Base-by-base conservation (phyloP, 2,329 filamentous ascomycete genomes). In the Calonectria henricotiae region DNA sequence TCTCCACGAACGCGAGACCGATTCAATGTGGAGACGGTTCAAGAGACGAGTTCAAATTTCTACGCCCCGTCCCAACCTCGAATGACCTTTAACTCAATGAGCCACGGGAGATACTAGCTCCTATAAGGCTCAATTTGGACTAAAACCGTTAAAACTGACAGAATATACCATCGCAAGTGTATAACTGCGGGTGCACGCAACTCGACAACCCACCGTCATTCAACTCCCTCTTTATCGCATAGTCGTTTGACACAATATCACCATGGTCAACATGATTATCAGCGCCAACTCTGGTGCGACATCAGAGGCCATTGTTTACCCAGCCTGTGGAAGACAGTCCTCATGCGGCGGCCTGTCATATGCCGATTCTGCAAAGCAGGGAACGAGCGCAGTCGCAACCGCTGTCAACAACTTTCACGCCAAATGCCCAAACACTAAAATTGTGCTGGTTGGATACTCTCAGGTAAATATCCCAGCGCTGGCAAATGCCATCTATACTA, bases 381-480 rank as follows among this genome's bases (percentile, higher is more conserved):
- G 91, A 44, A 90, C 89, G 5, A 77, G 82, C 8, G 89, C 90
- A 12, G 90, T 91, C 4, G 86, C 89, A 2, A 86, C 81, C 43
- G 89, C 88, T 8, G 89, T 92, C 2, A 92, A 89, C 55, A 80
- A 82, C 32, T 90, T 89, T 77, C 87, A 91, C 76, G 79, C 83
- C 32, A 81, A 83, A 66, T 92, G 90, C 75, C 90, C 90, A 0
- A 78, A 82, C 67, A 87, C 89, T 5, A 83, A 90, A 77, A 83
- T 92, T 30, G 87, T 91, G 1, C 79, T 91, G 11, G 85, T 91
- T 23, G 90, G 90, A 4, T 92, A 91, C 80, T 90, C 88, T 1
- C 89, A 90, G 81, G 87, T 88, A 11, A 25, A 23, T 3, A 1
- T 3, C 13, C 4, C 7, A 13, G 15, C 11, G 7, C 3, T 27